These are phyloP conservation scores for Deinandra increscens DNA, from an alignment of 129 eudicot species.

Conservation along the genomic window DNA sequence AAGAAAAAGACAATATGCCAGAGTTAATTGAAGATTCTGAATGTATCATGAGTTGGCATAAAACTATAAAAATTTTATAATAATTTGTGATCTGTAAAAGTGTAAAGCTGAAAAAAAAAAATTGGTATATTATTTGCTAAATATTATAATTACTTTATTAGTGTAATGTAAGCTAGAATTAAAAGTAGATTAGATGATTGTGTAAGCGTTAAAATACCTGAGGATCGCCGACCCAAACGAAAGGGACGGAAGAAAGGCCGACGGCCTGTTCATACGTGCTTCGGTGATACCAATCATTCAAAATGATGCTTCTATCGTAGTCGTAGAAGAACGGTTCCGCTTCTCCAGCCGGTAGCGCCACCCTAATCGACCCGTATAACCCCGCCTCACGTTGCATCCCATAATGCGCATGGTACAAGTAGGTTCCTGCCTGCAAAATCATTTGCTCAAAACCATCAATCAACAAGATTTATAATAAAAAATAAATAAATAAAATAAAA, in stretches of 20 bases:
- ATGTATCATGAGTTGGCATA: not conserved
- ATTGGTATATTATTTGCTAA: too few relatives aligned
- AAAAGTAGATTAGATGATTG: too few relatives aligned
- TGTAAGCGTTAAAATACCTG: slow-evolving; percentile 38
- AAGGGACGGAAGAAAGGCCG: slow-evolving; percentile 68
- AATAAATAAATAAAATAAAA: too few relatives aligned
- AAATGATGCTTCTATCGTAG: slow-evolving; percentile 61
- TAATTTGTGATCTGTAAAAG: not conserved
- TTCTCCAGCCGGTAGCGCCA: slow-evolving; percentile 50
- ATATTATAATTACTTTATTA: too few relatives aligned
- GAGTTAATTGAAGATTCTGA: not conserved
- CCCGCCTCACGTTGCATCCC: slow-evolving; percentile 93
- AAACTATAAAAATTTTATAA: not conserved
- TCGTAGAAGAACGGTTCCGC: slow-evolving; percentile 70
- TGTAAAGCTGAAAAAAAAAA: too few relatives aligned
- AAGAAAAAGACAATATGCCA: not conserved
- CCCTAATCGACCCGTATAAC: slow-evolving; percentile 67
- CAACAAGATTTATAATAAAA: too few relatives aligned
- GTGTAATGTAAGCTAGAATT: too few relatives aligned
- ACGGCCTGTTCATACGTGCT: slow-evolving; percentile 65
- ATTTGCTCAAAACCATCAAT: too few relatives aligned
- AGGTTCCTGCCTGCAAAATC: slow-evolving; percentile 92
- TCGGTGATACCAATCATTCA: slow-evolving; percentile 85
- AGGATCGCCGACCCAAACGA: slow-evolving; percentile 91
- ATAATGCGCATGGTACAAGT: slow-evolving; percentile 85